These are phyloP conservation scores for Isoetes taiwanensis DNA, from an alignment of 75 land plant genomes.

Conservation along the genomic window DNA sequence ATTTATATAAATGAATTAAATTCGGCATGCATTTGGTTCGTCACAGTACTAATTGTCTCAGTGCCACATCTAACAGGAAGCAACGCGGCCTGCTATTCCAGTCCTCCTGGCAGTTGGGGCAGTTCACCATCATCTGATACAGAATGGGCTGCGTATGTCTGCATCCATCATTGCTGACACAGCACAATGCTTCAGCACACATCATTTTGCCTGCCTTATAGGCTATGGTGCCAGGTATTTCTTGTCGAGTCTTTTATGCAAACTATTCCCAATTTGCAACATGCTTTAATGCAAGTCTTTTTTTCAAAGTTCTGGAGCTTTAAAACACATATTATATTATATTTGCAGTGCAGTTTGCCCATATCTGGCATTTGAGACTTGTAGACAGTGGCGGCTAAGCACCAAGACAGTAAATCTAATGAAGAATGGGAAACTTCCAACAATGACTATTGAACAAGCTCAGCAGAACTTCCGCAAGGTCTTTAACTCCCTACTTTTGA, in stretches of 20 bases:
- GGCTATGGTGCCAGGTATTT: slow-evolving; percentile 96
- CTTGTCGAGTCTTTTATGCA: background rate
- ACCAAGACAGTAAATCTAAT: slow-evolving; percentile 77
- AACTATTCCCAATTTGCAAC: background rate
- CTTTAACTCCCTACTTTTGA: background rate
- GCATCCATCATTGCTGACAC: slow-evolving; percentile 91
- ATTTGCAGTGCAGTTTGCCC: slow-evolving; percentile 90
- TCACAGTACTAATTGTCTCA: background rate
- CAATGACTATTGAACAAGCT: slow-evolving; percentile 88
- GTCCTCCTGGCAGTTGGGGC: slow-evolving; percentile 95
- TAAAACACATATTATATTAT: too few species aligned
- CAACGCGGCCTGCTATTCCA: slow-evolving; percentile 89
- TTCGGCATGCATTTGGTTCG: background rate
- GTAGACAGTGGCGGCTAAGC: slow-evolving; percentile 94
- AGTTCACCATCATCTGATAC: slow-evolving; percentile 96
- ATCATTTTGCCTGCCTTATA: slow-evolving; percentile 93
- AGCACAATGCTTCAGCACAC: slow-evolving; percentile 98
- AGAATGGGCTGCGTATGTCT: slow-evolving; percentile 88
- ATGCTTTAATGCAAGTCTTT: background rate
- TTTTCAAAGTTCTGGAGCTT: background rate
- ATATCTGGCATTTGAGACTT: slow-evolving; percentile 89
- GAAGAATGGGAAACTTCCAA: slow-evolving; percentile 91
- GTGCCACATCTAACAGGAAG: slow-evolving; percentile 36
- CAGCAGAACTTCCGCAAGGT: slow-evolving; percentile 95
- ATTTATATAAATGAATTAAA: too few species aligned